A percentile compares a stretch with the other conserved stretches of the same genome.
Evolutionary conservation across 1,284 basidiomycete species (phyloP).

Genomic region (Papiliotrema flavescens): DNA sequence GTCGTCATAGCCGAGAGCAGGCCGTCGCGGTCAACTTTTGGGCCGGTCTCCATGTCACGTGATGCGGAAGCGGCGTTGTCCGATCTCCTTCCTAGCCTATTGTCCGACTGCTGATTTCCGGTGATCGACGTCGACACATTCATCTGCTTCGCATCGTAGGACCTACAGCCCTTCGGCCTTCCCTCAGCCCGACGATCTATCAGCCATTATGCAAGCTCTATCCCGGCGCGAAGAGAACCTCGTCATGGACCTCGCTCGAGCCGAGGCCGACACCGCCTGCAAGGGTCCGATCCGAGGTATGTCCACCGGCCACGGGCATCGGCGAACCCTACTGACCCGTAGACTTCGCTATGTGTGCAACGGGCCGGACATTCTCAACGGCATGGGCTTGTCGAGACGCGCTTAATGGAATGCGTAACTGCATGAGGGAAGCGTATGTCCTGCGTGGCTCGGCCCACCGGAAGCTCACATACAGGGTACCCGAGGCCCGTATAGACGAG

Average conservation of each 20-base stretch:
- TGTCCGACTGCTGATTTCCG: background rate
- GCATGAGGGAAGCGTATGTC: conserved; percentile 75
- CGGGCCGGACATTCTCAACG: conserved; percentile 74
- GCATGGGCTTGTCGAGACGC: conserved; percentile 74
- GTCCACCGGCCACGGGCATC: conserved; percentile 2
- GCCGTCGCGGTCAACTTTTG: background rate
- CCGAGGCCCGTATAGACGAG: conserved; percentile 37
- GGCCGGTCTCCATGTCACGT: background rate
- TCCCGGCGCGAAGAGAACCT: conserved; percentile 85
- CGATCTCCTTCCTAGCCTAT: background rate
- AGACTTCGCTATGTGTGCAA: conserved; percentile 82
- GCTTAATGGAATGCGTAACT: conserved; percentile 69
- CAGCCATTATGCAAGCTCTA: conserved; percentile 67
- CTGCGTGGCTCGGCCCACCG: background rate
- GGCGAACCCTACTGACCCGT: conserved; percentile 4
- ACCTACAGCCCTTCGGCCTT: background rate
- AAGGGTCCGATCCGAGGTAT: conserved; percentile 70
- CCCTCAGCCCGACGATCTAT: background rate
- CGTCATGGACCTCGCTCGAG: conserved; percentile 74
- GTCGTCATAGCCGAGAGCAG: no score
- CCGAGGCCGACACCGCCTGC: conserved; percentile 71
- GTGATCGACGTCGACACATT: no score
- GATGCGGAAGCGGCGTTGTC: background rate
- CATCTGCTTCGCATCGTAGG: background rate
- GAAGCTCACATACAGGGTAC: conserved; percentile 26